Percentiles rank a stretch among this genome's conserved stretches.
These are phyloP conservation scores for Quercus tomentella DNA, from an alignment of 331 rosid species.

Conservation along the genomic window DNA sequence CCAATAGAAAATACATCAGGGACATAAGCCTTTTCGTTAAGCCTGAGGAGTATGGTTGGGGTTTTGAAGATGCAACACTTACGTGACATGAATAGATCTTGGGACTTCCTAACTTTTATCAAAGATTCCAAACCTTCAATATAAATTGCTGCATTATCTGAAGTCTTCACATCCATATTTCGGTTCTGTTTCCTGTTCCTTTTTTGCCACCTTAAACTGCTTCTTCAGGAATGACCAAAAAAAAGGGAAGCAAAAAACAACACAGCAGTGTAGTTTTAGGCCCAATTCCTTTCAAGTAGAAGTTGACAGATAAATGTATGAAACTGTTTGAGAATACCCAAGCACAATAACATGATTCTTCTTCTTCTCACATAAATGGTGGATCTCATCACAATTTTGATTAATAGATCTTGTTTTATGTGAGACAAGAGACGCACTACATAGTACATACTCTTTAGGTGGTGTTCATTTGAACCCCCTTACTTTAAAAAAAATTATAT, in stretches of 20 bases:
- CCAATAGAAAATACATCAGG: slow-evolving; percentile 20
- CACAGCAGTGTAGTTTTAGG: too few relatives aligned
- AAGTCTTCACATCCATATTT: background rate
- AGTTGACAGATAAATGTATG: too few relatives aligned
- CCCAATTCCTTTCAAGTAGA: too few relatives aligned
- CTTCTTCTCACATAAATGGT: too few relatives aligned
- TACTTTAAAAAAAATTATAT: too few relatives aligned
- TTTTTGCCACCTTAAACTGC: background rate
- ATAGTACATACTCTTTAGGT: too few relatives aligned
- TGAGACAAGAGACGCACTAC: too few relatives aligned
- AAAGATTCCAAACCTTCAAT: background rate
- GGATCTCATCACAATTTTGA: too few relatives aligned
- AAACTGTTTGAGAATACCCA: too few relatives aligned
- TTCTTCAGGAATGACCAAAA: background rate
- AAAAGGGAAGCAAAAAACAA: background rate
- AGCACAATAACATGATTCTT: too few relatives aligned
- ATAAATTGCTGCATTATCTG: background rate
- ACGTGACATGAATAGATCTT: background rate
- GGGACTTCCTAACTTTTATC: background rate
- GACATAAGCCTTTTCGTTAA: background rate
- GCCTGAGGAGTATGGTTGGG: slow-evolving; percentile 1
- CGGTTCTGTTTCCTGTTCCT: background rate
- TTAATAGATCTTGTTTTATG: too few relatives aligned
- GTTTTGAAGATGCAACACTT: slow-evolving; percentile 14
- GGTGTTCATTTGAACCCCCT: too few relatives aligned